These are phyloP conservation scores for Aspergillus bertholletiae DNA, from an alignment of 495 filamentous ascomycete genomes.

Conservation along the genomic window DNA sequence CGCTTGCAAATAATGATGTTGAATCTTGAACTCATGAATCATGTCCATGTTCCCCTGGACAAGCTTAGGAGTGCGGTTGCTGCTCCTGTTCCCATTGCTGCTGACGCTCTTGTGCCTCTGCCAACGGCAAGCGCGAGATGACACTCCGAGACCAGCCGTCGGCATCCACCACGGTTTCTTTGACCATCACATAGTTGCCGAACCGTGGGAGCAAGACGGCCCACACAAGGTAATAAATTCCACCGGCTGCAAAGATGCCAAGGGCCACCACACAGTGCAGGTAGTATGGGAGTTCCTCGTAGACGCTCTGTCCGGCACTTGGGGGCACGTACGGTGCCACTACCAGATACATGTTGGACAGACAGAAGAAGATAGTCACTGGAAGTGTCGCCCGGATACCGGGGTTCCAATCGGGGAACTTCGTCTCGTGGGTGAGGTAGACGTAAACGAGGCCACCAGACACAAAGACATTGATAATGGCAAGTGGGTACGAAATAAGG, in stretches of 20 bases:
- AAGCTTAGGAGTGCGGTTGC: background rate
- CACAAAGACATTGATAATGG: constrained; percentile 59
- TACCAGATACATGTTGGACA: constrained; percentile 56
- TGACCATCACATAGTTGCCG: constrained; percentile 55
- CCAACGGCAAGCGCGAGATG: constrained; percentile 27
- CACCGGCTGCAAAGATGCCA: constrained; percentile 52
- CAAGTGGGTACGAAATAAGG: constrained; percentile 58
- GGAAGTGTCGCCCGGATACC: constrained; percentile 31
- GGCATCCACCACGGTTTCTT: constrained; percentile 53
- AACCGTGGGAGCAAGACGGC: constrained; percentile 49
- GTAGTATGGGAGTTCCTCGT: constrained; percentile 62
- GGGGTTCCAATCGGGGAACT: constrained; percentile 35
- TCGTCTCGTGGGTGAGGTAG: constrained; percentile 45
- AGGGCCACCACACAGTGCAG: constrained; percentile 59
- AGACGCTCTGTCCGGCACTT: constrained; percentile 51
- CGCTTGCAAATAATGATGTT: constrained; percentile 11
- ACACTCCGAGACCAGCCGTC: constrained; percentile 51
- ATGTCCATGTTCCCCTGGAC: background rate
- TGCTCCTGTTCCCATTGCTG: background rate
- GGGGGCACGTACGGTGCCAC: constrained; percentile 66
- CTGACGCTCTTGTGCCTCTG: too few species aligned
- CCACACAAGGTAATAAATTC: constrained; percentile 55
- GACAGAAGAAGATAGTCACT: constrained; percentile 54
- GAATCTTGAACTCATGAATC: constrained; percentile 12
- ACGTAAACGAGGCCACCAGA: constrained; percentile 53